These are phyloP conservation scores for Aspergillus affinis DNA, from an alignment of 495 filamentous ascomycete species.

Conservation along the genomic window DNA sequence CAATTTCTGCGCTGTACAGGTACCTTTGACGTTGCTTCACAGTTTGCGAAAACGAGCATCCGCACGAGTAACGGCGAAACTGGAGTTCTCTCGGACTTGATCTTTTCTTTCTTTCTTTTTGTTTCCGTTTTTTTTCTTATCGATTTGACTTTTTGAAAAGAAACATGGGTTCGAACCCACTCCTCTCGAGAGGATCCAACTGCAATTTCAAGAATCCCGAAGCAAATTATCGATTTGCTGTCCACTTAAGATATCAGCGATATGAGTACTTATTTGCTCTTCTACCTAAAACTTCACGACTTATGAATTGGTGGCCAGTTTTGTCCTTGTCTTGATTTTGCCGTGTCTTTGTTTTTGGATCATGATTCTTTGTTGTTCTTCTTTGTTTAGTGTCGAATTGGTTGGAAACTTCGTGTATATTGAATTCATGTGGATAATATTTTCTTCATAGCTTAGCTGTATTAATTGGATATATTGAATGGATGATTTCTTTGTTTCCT, in stretches of 20 bases:
- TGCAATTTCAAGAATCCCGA: not conserved
- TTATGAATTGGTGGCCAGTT: not conserved
- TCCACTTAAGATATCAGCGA: not conserved
- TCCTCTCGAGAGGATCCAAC: not conserved
- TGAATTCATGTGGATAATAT: not conserved
- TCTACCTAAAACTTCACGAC: not conserved
- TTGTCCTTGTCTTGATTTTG: conserved; percentile 7
- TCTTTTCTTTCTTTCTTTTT: conserved; percentile 8
- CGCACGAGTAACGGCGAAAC: conserved; percentile 18
- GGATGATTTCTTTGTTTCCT: not conserved
- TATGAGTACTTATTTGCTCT: not conserved
- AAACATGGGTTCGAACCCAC: conserved; percentile 8
- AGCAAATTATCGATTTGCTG: not conserved
- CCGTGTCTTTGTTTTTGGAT: not conserved
- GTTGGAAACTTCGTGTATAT: conserved; percentile 9
- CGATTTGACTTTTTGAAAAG: conserved; percentile 8
- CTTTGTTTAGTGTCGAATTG: not conserved
- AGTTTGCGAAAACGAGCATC: conserved; percentile 1
- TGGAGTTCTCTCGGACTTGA: conserved; percentile 13
- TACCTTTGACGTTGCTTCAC: conserved; percentile 9
- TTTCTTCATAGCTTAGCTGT: conserved; percentile 1
- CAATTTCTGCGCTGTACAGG: conserved; percentile 14
- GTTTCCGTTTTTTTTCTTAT: not conserved
- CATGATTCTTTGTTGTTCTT: not conserved
- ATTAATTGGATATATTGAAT: not conserved